A percentile compares a stretch with the other conserved stretches of the same genome.
Conservation (phyloP, 2,329 filamentous ascomycete species). For the Ophiobolus disseminans region DNA sequence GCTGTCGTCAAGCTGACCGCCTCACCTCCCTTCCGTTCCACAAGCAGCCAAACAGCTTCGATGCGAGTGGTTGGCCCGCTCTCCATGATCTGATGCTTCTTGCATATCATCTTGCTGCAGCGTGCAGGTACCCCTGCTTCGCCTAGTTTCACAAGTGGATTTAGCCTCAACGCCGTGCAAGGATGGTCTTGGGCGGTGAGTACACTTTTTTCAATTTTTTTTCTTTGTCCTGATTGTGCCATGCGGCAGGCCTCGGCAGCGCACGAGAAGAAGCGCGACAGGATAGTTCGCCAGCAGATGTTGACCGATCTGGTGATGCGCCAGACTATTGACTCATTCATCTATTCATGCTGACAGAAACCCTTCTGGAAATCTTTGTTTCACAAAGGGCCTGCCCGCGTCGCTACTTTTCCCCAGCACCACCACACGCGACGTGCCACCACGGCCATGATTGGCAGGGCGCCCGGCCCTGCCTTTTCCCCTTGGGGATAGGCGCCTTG, state of each 20-base stretch:
- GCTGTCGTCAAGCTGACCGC: constrained; percentile 40
- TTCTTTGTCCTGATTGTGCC: constrained; percentile 20
- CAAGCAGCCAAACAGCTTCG: constrained; percentile 28
- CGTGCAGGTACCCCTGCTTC: constrained; percentile 37
- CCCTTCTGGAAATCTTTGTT: constrained; percentile 33
- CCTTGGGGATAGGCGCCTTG: constrained; percentile 26
- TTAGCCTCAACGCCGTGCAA: constrained; percentile 41
- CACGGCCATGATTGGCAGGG: constrained; percentile 34
- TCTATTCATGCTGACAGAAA: not conserved
- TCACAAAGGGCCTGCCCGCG: constrained; percentile 29
- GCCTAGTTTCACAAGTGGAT: constrained; percentile 29
- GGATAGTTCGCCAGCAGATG: constrained; percentile 9
- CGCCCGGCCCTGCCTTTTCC: constrained; percentile 24
- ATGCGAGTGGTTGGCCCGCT: constrained; percentile 22
- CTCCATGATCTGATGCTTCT: constrained; percentile 42
- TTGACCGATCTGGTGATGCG: constrained; percentile 6
- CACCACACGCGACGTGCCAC: constrained; percentile 45
- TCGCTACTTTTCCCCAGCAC: constrained; percentile 24
- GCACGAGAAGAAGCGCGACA: constrained; percentile 5
- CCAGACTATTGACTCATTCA: constrained; percentile 1
- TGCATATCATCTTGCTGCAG: constrained; percentile 42
- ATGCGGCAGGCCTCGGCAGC: constrained; percentile 25
- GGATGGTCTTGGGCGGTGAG: constrained; percentile 41
- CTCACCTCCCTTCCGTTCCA: constrained; percentile 22
- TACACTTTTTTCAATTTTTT: constrained; percentile 30